phyloP scores from a whole-genome alignment of 768 basidiomycete species.

The Inosperma sp. region DNA sequence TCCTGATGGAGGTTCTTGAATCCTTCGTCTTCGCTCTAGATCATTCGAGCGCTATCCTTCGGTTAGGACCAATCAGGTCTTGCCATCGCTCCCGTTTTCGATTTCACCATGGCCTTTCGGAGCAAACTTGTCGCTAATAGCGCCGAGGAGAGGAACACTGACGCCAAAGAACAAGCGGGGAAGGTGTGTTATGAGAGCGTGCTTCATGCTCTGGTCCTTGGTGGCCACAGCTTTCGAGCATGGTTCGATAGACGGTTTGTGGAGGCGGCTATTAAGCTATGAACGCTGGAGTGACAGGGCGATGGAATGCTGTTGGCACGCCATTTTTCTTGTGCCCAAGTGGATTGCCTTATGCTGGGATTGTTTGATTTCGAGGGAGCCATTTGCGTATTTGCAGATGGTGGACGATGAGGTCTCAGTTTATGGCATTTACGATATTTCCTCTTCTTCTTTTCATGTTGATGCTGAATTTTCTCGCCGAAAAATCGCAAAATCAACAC shows the following conservation, averaged over 20 bases:
- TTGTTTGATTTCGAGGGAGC: slow-evolving; percentile 76
- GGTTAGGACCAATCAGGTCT: slow-evolving; percentile 78
- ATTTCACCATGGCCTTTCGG: slow-evolving; percentile 67
- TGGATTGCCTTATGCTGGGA: slow-evolving; percentile 92
- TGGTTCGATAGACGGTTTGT: slow-evolving; percentile 72
- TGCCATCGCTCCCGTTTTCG: slow-evolving; percentile 83
- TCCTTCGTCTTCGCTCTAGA: too few relatives aligned
- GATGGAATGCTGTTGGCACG: slow-evolving; percentile 79
- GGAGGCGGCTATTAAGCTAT: slow-evolving; percentile 55
- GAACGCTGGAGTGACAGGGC: slow-evolving; percentile 69
- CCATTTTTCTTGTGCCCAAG: slow-evolving; percentile 83
- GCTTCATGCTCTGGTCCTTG: slow-evolving; percentile 82
- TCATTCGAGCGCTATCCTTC: slow-evolving; percentile 57
- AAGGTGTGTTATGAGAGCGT: slow-evolving; percentile 85
- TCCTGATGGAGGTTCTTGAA: slow-evolving; percentile 86
- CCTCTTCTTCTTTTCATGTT: slow-evolving; percentile 8
- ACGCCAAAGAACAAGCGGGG: slow-evolving; percentile 77
- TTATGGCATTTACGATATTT: slow-evolving; percentile 89
- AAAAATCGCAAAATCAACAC: slow-evolving; percentile 80
- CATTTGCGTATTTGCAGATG: slow-evolving; percentile 85
- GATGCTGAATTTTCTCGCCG: slow-evolving; percentile 36
- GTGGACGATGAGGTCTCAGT: slow-evolving; percentile 85
- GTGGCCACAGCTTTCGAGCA: slow-evolving; percentile 78
- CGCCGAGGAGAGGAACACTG: slow-evolving; percentile 79
- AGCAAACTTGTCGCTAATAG: slow-evolving; percentile 63